These are phyloP conservation scores for Porphyra umbilicalis DNA, from an alignment of 31 red algal species.

Conservation along the genomic window DNA sequence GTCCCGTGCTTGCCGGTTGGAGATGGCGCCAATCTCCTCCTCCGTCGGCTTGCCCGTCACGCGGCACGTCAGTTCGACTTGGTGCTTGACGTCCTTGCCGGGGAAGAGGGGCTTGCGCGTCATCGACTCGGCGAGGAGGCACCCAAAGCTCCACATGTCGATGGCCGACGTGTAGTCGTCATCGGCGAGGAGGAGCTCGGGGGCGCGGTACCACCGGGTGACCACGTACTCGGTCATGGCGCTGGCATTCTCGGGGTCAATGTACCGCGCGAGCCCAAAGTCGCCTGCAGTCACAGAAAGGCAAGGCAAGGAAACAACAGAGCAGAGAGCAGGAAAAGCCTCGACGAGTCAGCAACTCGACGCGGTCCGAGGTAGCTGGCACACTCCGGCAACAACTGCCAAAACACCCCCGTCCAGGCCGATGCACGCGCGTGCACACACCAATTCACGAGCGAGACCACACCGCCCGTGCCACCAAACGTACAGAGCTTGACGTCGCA, in stretches of 20 bases:
- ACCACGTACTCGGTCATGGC: constrained; percentile 92
- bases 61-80: constrained; percentile 51
- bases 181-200: constrained; percentile 75
- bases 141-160: constrained; percentile 91
- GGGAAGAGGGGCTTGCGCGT: constrained; percentile 66
- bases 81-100: constrained; percentile 69
- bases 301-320: not conserved
- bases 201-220: constrained; percentile 92
- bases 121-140: constrained; percentile 86
- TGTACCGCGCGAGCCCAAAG: constrained; percentile 89
- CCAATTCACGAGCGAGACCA: not conserved
- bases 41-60: constrained; percentile 54
- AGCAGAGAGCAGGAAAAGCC: not conserved
- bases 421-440: not conserved
- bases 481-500: constrained; percentile 34
- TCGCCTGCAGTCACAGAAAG: constrained; percentile 71
- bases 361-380: no score
- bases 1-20: constrained; percentile 23
- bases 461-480: constrained; percentile 9
- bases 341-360: not conserved
- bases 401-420: no score
- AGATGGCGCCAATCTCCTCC: constrained; percentile 32
- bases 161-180: constrained; percentile 69
- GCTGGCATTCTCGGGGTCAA: constrained; percentile 32
- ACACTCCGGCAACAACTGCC: no score